These are phyloP conservation scores for Carex myosuroides DNA, from an alignment of 176 grass and related monocot species.

Conservation along the genomic window DNA sequence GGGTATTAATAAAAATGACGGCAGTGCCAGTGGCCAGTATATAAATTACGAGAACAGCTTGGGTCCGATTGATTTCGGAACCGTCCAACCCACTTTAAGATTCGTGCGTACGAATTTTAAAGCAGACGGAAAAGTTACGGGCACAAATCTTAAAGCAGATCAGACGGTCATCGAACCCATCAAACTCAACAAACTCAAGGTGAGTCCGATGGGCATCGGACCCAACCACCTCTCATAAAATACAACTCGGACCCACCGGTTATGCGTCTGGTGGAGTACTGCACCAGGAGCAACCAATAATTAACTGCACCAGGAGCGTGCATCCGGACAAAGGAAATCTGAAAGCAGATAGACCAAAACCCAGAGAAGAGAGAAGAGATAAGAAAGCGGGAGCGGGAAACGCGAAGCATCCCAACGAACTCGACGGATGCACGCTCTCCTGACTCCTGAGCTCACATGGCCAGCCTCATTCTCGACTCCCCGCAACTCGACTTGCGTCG, in stretches of 20 bases:
- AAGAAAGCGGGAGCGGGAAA: constrained; percentile 14
- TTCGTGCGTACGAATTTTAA: too few species aligned
- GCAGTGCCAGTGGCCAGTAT: too few species aligned
- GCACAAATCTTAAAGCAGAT: too few species aligned
- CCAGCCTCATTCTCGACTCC: neutral
- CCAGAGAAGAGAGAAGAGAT: neutral
- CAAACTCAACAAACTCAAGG: too few species aligned
- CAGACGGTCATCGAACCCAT: too few species aligned
- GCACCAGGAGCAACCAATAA: neutral
- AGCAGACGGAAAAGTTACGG: too few species aligned
- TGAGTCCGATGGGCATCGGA: too few species aligned
- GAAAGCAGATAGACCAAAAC: constrained; percentile 11
- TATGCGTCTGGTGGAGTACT: neutral
- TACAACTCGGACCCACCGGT: neutral
- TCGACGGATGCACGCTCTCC: neutral
- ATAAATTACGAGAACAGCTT: too few species aligned
- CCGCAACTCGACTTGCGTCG: neutral
- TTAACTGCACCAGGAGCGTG: neutral
- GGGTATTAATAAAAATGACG: too few species aligned
- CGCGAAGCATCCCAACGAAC: neutral
- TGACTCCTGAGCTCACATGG: neutral
- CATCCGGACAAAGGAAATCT: constrained; percentile 20
- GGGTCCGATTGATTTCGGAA: too few species aligned
- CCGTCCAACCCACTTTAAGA: too few species aligned
- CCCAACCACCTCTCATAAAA: too few species aligned